Conservation (phyloP, 2,329 filamentous ascomycete genomes). For the Bimuria novae-zelandiae region DNA sequence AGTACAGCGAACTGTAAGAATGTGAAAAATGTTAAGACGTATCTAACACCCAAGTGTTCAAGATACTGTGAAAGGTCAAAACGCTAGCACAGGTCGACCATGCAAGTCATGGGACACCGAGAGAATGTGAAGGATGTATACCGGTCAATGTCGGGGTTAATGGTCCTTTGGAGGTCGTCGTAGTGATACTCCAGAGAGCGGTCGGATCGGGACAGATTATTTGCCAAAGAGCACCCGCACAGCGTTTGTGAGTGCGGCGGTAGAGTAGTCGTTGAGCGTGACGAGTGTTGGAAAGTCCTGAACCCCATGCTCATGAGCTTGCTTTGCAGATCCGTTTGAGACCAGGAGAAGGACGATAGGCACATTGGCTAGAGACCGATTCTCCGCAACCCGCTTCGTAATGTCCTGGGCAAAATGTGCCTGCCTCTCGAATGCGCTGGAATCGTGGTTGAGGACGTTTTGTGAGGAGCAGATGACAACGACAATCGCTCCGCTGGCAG, state of each 20-base stretch:
- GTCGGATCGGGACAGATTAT: slow-evolving; percentile 11
- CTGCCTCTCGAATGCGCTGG: slow-evolving; percentile 36
- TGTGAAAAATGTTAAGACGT: neutral
- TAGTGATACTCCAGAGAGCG: too few species aligned
- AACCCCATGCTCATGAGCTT: slow-evolving; percentile 26
- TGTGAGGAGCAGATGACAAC: slow-evolving; percentile 56
- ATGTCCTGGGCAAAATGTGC: slow-evolving; percentile 35
- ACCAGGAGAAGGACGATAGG: slow-evolving; percentile 36
- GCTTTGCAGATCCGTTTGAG: slow-evolving; percentile 20
- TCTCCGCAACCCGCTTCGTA: slow-evolving; percentile 19
- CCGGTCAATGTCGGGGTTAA: too few species aligned
- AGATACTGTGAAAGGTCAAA: too few species aligned
- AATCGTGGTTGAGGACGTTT: slow-evolving; percentile 29
- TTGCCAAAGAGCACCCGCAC: slow-evolving; percentile 34
- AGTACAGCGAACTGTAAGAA: slow-evolving; percentile 8
- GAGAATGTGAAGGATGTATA: too few species aligned
- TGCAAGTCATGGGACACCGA: neutral
- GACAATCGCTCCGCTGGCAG: slow-evolving; percentile 62
- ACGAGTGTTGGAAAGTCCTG: slow-evolving; percentile 35
- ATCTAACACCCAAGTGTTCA: neutral
- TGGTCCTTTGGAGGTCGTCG: too few species aligned
- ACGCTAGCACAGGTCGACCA: too few species aligned
- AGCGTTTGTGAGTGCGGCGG: slow-evolving; percentile 29
- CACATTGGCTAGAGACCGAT: slow-evolving; percentile 19
- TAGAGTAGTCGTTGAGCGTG: slow-evolving; percentile 34